Conservation (phyloP, 345 rosid genomes). For the Melaleuca alternifolia region DNA sequence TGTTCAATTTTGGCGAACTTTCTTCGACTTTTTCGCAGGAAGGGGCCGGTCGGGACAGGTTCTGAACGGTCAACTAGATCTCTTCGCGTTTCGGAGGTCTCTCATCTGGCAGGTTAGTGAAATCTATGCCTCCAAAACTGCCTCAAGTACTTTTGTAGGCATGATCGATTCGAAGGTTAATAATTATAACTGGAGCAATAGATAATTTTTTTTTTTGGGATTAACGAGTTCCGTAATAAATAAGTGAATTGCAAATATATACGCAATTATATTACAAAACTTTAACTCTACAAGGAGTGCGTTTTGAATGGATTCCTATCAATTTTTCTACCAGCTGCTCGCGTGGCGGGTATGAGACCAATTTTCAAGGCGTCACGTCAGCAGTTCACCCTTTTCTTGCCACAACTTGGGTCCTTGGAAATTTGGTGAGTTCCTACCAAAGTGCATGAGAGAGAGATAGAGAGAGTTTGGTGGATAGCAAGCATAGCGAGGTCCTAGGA, state of each 20-base stretch:
- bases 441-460: not conserved
- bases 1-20: not conserved
- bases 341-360: not conserved
- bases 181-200: not conserved
- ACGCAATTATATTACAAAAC: rapidly evolving
- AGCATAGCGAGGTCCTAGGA: not conserved
- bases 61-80: not conserved
- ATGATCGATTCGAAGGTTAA: not conserved
- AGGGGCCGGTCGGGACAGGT: not conserved
- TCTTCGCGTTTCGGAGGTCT: not conserved
- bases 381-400: not conserved
- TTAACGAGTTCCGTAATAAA: rapidly evolving
- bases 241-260: not conserved
- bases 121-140: not conserved
- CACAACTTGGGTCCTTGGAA: not conserved
- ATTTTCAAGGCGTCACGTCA: not conserved
- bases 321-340: not conserved
- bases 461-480: not conserved
- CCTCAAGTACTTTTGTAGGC: not conserved
- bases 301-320: not conserved
- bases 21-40: not conserved
- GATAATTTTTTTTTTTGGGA: not conserved
- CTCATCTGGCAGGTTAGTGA: not conserved
- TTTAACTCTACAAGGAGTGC: not conserved
- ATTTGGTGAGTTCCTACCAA: not conserved